These are phyloP conservation scores for Elsinoe arachidis DNA, from an alignment of 2,329 filamentous ascomycete genomes.

Conservation along the genomic window DNA sequence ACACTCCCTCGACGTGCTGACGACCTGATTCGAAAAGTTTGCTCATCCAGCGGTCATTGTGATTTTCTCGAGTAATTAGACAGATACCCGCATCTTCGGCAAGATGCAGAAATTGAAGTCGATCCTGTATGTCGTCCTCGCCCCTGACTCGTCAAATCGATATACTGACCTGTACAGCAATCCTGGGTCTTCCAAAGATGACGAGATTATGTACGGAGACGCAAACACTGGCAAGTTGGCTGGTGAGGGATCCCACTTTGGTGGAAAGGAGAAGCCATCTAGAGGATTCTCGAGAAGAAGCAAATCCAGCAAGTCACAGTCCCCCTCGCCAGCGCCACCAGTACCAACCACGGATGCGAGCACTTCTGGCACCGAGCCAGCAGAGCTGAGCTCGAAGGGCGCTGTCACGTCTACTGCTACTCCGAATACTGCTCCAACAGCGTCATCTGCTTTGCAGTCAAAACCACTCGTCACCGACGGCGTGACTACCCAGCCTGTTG, in stretches of 20 bases:
- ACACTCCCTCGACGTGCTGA: background rate
- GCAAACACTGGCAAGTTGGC: conserved; percentile 14
- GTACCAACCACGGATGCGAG: background rate
- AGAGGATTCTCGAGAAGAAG: conserved; percentile 13
- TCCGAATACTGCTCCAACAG: background rate
- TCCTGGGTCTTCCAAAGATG: conserved; percentile 27
- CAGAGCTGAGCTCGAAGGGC: background rate
- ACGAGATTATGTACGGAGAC: conserved; percentile 29
- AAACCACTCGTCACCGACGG: background rate
- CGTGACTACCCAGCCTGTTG: background rate
- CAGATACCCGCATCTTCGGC: conserved; percentile 3
- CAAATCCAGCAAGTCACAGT: conserved; percentile 16
- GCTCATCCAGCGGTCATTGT: background rate
- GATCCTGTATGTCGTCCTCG: conserved; percentile 29
- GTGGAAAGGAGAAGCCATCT: conserved; percentile 10
- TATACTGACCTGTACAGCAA: conserved; percentile 19
- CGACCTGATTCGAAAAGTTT: background rate
- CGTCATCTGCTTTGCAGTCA: background rate
- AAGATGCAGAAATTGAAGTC: conserved; percentile 39
- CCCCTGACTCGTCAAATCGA: background rate
- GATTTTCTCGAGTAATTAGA: background rate
- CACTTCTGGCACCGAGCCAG: background rate
- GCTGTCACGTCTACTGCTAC: background rate
- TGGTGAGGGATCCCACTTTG: conserved; percentile 23
- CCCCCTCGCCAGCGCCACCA: conserved; percentile 16